phyloP scores from a whole-genome alignment of 163 green algal genomes.

The Scenedesmus sp. region DNA sequence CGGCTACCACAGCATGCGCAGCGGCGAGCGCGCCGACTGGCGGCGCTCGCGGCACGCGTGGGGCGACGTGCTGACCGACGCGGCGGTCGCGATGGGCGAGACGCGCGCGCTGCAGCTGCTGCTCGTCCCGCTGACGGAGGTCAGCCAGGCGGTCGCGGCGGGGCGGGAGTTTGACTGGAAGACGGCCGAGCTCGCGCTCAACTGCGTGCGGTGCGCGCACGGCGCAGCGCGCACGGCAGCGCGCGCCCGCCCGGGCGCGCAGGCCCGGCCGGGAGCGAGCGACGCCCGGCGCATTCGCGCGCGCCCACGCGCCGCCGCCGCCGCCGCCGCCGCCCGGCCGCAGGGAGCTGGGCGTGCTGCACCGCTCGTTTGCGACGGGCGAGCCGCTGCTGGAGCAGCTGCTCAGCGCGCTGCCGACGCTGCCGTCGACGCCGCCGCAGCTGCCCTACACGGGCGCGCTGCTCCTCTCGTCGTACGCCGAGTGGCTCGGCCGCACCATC shows the following conservation, averaged over 20 bases:
- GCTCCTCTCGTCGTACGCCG: constrained; percentile 63
- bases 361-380: too few relatives aligned
- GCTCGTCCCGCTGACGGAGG: constrained; percentile 70
- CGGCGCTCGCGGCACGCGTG: constrained; percentile 66
- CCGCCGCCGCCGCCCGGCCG: too few relatives aligned
- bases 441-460: constrained; percentile 49
- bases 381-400: constrained; percentile 69
- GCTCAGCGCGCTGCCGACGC: constrained; percentile 65
- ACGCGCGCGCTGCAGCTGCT: constrained; percentile 75
- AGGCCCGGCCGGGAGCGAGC: too few relatives aligned
- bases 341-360: too few relatives aligned
- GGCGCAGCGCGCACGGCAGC: too few relatives aligned
- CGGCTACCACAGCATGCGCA: constrained; percentile 57
- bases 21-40: constrained; percentile 80
- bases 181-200: constrained; percentile 83
- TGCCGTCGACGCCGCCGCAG: constrained; percentile 52
- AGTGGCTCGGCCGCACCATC: constrained; percentile 70
- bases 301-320: too few relatives aligned
- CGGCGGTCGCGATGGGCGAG: constrained; percentile 75
- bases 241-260: too few relatives aligned
- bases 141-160: constrained; percentile 43
- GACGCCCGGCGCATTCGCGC: too few relatives aligned
- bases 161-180: constrained; percentile 76
- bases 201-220: constrained; percentile 78
- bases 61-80: constrained; percentile 76